These are phyloP conservation scores for Mallotus japonicus DNA, from an alignment of 441 rosid genomes.

Conservation along the genomic window DNA sequence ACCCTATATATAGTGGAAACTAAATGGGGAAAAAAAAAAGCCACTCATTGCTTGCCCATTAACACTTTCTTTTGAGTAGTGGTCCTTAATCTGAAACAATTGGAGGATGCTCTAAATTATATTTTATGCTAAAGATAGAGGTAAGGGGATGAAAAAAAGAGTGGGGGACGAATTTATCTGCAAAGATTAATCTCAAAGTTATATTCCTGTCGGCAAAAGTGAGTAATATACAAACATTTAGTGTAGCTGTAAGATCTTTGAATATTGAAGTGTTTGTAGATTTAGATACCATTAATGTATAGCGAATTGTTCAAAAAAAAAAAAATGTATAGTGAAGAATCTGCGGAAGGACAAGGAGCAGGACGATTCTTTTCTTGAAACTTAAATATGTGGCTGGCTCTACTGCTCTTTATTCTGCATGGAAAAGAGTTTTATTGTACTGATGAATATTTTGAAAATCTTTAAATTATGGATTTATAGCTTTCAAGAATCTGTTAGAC, in stretches of 20 bases:
- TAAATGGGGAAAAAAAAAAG: not conserved
- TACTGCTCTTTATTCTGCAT: constrained; percentile 13
- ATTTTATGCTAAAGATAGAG: constrained; percentile 1
- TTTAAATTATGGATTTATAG: not conserved
- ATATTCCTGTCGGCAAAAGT: constrained; percentile 28
- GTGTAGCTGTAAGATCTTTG: constrained; percentile 10
- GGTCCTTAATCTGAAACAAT: constrained; percentile 3
- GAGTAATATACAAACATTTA: constrained; percentile 3
- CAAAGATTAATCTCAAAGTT: not conserved
- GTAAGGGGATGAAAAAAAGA: not conserved
- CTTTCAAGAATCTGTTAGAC: constrained; percentile 13
- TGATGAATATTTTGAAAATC: not conserved
- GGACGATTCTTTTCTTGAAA: constrained; percentile 18
- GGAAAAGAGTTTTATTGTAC: constrained; percentile 4
- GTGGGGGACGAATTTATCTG: constrained; percentile 4
- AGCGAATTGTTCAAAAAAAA: too few relatives aligned
- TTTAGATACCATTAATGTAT: not conserved
- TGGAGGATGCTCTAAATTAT: constrained; percentile 10
- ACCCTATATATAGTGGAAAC: constrained; percentile 8
- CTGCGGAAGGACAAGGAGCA: constrained; percentile 23
- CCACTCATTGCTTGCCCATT: not conserved
- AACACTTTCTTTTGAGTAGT: not conserved
- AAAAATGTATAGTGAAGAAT: constrained; percentile 21
- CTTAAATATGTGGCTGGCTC: not conserved
- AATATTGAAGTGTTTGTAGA: not conserved